These are phyloP conservation scores for Gelatoporia subvermispora DNA, from an alignment of 768 basidiomycete genomes.

Conservation along the genomic window DNA sequence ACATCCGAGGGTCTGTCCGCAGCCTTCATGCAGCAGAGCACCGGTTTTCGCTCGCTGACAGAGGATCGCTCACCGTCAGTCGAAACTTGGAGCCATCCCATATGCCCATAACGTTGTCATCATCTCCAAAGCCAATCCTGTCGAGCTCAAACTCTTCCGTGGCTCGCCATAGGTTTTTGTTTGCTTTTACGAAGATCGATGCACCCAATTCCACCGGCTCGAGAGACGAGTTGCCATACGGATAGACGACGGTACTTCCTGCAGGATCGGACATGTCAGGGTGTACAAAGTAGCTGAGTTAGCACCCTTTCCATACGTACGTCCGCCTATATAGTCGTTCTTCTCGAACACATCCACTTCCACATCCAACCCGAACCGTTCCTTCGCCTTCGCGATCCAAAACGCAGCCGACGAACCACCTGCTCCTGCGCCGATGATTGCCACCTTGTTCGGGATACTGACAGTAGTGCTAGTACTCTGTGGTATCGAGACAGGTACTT, in stretches of 20 bases:
- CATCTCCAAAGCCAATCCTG: conserved; percentile 39
- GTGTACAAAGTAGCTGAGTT: neutral
- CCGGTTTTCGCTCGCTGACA: too few relatives aligned
- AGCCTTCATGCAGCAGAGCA: too few relatives aligned
- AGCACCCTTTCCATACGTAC: conserved; percentile 47
- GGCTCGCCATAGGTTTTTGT: conserved; percentile 71
- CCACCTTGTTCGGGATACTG: conserved; percentile 52
- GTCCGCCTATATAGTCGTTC: conserved; percentile 72
- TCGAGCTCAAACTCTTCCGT: conserved; percentile 75
- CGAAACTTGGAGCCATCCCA: conserved; percentile 82
- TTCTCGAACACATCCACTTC: conserved; percentile 85
- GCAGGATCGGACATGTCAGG: neutral
- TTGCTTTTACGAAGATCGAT: conserved; percentile 77
- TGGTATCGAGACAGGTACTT: conserved; percentile 4
- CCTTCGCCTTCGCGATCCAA: conserved; percentile 77
- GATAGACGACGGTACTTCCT: conserved; percentile 80
- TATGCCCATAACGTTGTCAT: conserved; percentile 53
- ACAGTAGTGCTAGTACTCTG: neutral
- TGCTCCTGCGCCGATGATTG: conserved; percentile 89
- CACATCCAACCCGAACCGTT: conserved; percentile 61
- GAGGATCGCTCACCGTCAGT: conserved; percentile 45
- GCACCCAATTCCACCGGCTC: conserved; percentile 79
- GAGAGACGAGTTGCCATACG: conserved; percentile 55
- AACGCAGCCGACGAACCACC: conserved; percentile 80
- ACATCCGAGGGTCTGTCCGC: too few relatives aligned